Conservation (phyloP, 106 monocot genomes). For the Apostasia shenzhenica region DNA sequence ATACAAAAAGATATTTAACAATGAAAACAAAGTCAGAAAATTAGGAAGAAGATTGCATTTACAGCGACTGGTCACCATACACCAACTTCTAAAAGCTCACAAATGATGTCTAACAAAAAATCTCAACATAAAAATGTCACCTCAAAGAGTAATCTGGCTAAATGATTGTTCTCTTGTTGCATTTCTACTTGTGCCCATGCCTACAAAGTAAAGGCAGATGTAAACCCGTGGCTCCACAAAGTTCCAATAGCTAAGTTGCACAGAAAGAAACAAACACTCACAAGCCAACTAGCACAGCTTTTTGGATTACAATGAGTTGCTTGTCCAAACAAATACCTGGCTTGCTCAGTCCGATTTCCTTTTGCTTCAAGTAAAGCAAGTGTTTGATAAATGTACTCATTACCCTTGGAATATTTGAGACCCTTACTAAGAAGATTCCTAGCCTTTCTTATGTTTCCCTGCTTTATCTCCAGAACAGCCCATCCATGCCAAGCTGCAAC, state of each 20-base stretch:
- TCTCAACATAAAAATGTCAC: constrained; percentile 39
- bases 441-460: constrained; percentile 85
- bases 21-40: neutral
- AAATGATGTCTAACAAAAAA: constrained; percentile 9
- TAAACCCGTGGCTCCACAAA: neutral
- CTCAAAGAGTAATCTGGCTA: constrained; percentile 81
- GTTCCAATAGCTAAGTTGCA: neutral
- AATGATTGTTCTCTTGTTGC: constrained; percentile 60
- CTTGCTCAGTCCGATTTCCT: constrained; percentile 67
- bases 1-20: neutral
- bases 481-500: constrained; percentile 99
- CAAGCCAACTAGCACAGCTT: constrained; percentile 99
- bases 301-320: constrained; percentile 84
- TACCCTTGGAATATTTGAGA: constrained; percentile 76
- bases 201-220: constrained; percentile 16
- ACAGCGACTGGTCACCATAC: no score
- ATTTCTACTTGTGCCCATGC: constrained; percentile 98
- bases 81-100: no score
- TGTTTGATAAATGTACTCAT: constrained; percentile 98
- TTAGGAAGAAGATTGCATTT: no score
- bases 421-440: constrained; percentile 89
- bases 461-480: constrained; percentile 90
- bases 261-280: constrained; percentile 35
- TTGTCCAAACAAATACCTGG: constrained; percentile 75
- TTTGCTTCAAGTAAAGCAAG: constrained; percentile 93